Percentiles rank a stretch among this genome's conserved stretches.
Evolutionary conservation across 805 yeast species (phyloP).

Genomic region (Nakazawaea sp.): DNA sequence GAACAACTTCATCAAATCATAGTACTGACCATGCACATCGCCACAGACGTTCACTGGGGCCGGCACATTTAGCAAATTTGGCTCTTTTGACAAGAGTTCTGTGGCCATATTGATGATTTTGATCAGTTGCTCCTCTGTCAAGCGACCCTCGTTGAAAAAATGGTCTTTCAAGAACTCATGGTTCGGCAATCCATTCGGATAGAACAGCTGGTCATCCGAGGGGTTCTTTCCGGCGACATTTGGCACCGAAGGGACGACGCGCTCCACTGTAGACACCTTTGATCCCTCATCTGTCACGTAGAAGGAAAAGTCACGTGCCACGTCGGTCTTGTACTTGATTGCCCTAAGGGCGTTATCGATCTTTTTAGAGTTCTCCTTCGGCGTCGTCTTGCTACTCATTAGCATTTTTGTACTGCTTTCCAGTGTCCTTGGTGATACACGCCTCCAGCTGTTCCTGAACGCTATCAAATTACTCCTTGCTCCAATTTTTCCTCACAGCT

Average conservation of each 20-base stretch:
- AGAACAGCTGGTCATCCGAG: slow-evolving; percentile 60
- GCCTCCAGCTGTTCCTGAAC: too few species aligned
- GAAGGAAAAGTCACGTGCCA: slow-evolving; percentile 31
- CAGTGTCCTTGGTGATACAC: too few species aligned
- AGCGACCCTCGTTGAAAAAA: slow-evolving; percentile 74
- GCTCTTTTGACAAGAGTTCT: slow-evolving; percentile 56
- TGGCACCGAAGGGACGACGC: slow-evolving; percentile 49
- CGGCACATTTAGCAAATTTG: slow-evolving; percentile 72
- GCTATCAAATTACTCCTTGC: too few species aligned
- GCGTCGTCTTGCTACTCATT: slow-evolving; percentile 3
- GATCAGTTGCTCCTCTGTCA: slow-evolving; percentile 63
- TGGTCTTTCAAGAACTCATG: slow-evolving; percentile 65
- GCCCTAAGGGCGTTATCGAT: slow-evolving; percentile 62
- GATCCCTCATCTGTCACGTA: slow-evolving; percentile 56
- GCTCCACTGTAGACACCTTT: slow-evolving; percentile 44
- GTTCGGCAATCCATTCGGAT: slow-evolving; percentile 60
- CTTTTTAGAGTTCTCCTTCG: slow-evolving; percentile 41
- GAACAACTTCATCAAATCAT: slow-evolving; percentile 80
- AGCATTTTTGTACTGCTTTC: too few species aligned
- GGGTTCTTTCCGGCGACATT: slow-evolving; percentile 68
- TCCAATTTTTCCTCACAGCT: too few species aligned
- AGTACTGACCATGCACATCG: slow-evolving; percentile 95
- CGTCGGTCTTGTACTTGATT: slow-evolving; percentile 36
- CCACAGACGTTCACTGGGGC: slow-evolving; percentile 97
- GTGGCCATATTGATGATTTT: slow-evolving; percentile 64